Base-by-base conservation (phyloP, 2,329 filamentous ascomycete genomes). In the Phialocephala subalpina region DNA sequence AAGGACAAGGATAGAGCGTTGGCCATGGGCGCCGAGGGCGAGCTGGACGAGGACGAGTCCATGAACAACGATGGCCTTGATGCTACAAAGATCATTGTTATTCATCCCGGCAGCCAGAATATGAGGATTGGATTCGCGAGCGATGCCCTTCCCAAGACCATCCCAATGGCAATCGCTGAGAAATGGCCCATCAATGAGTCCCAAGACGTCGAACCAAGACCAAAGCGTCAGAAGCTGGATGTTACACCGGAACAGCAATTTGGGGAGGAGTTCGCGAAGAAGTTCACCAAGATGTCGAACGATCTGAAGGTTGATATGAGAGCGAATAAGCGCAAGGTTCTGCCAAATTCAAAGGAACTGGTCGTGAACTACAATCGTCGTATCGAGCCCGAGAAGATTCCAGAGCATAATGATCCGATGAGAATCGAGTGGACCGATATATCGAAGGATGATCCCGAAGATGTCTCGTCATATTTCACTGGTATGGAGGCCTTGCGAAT, bases 321-420 rank as follows among this genome's bases (percentile, higher is more conserved):
- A 68, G 87, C 89, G 72, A 97, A 97, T 80, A 98, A 98, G 84
- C 90, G 93, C 76, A 92, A 97, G 77, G 94, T 97, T 18, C 81
- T 98, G 58, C 96, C 96, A n/a, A 98, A 98, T 77, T 97, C 94
- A 0, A 97, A 97, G 78, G 96, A 99, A 76, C 84, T 97, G 65
- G 95, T 97, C 1, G 89, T 94, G 70, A 98, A 97, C 76, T 98
- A 92, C 84, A 99, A 99, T 79, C 88, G 92, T 61, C 87, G 93
- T 57, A 92, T 90, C 0, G 89, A 92, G 38, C 90, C 93, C 7
- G 96, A 98, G 72, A 87, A 91, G 58, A 98, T 99, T 67, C 90
- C 92, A 5, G 92, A 96, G 75, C 96, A 98, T 80, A 99, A 98
- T 77, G 96, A 99, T 74, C 92, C 94, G 0, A 84, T 97, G 72